phyloP scores from a whole-genome alignment of 2,329 filamentous ascomycete genomes.

The Colletotrichum sp. region DNA sequence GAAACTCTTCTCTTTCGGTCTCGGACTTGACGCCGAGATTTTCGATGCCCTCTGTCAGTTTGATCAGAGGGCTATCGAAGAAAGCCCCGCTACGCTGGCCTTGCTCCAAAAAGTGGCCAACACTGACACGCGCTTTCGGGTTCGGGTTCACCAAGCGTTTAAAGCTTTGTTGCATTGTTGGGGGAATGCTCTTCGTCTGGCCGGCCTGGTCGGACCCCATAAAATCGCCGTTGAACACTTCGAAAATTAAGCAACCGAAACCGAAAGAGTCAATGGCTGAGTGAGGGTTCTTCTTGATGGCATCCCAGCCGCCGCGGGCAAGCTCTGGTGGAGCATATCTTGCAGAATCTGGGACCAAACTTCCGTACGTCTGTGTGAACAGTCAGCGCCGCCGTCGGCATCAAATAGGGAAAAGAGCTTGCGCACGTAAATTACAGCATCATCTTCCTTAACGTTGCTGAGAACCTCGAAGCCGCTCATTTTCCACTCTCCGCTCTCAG shows the following conservation, averaged over 20 bases:
- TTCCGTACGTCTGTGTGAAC: slow-evolving; percentile 74
- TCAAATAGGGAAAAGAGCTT: neutral
- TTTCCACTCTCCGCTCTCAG: slow-evolving; percentile 98
- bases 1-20: slow-evolving; percentile 81
- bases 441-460: slow-evolving; percentile 95
- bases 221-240: slow-evolving; percentile 90
- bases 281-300: slow-evolving; percentile 81
- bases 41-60: slow-evolving; percentile 90
- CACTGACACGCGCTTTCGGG: slow-evolving; percentile 84
- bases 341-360: slow-evolving; percentile 82
- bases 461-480: slow-evolving; percentile 91
- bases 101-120: slow-evolving; percentile 88
- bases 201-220: slow-evolving; percentile 78
- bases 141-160: slow-evolving; percentile 88
- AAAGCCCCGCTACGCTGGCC: slow-evolving; percentile 83
- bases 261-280: slow-evolving; percentile 87
- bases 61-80: slow-evolving; percentile 92
- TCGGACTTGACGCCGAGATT: slow-evolving; percentile 89
- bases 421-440: slow-evolving; percentile 78
- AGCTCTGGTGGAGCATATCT: slow-evolving; percentile 90
- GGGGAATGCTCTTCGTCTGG: slow-evolving; percentile 85
- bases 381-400: slow-evolving; percentile 10
- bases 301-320: slow-evolving; percentile 86
- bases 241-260: slow-evolving; percentile 83
- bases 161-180: slow-evolving; percentile 89